Evolutionary conservation across 129 eudicot genomes (phyloP).

Genomic region (Lactuca sativa): DNA sequence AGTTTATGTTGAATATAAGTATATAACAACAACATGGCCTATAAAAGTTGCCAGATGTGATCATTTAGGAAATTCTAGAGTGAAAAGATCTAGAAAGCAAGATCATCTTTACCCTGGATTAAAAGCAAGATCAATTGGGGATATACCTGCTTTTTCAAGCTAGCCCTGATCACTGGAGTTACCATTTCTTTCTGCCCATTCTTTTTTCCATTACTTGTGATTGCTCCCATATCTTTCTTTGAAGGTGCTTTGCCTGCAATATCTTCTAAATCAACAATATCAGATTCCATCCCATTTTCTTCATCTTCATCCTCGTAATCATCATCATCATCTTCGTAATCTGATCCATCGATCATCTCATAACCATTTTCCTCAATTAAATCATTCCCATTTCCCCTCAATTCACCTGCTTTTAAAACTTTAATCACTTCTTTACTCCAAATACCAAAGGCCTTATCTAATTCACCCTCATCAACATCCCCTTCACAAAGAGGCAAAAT

Average conservation of each 20-base stretch:
- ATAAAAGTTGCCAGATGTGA: not conserved
- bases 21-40: not conserved
- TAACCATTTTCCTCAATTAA: constrained; percentile 31
- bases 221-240: constrained; percentile 47
- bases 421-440: constrained; percentile 66
- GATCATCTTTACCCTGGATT: too few species aligned
- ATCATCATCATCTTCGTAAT: constrained; percentile 45
- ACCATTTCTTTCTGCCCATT: constrained; percentile 85
- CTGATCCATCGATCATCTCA: constrained; percentile 26
- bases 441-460: constrained; percentile 64
- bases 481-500: constrained; percentile 70
- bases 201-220: constrained; percentile 54
- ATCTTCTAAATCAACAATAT: constrained; percentile 87
- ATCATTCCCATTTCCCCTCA: constrained; percentile 32
- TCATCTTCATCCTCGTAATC: constrained; percentile 47
- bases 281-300: constrained; percentile 43
- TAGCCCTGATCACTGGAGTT: constrained; percentile 93
- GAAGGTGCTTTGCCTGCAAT: constrained; percentile 88
- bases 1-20: not conserved
- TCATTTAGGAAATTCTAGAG: not conserved
- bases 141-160: constrained; percentile 78
- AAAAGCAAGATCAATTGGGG: not conserved
- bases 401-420: constrained; percentile 52
- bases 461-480: constrained; percentile 76
- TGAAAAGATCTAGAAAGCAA: not conserved